Conservation (phyloP, 257 asterid genomes). For the Przewalskia tangutica region DNA sequence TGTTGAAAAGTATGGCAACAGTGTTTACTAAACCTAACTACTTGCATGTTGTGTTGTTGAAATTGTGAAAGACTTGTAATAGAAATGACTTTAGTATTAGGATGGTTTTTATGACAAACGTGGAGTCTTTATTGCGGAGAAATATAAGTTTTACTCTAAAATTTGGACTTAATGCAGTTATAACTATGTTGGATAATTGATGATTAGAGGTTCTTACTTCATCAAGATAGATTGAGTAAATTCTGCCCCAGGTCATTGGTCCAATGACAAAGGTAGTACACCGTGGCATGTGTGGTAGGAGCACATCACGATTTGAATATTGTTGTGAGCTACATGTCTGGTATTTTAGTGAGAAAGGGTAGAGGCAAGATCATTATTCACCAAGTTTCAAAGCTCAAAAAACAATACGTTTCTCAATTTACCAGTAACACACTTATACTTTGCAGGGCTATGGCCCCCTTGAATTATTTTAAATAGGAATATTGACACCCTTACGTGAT, state of each 20-base stretch:
- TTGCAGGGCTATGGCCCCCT: too few species aligned
- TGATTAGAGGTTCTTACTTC: background rate
- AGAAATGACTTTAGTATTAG: background rate
- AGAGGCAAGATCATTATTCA: background rate
- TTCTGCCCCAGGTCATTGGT: background rate
- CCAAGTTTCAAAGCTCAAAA: background rate
- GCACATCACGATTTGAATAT: background rate
- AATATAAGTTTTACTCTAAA: background rate
- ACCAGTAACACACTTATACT: too few species aligned
- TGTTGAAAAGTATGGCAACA: conserved; percentile 7
- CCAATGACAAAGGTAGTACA: background rate
- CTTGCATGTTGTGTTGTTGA: conserved; percentile 3
- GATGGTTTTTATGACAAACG: background rate
- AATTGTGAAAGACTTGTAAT: background rate
- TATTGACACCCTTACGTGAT: too few species aligned
- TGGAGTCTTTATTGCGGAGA: background rate
- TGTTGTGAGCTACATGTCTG: background rate
- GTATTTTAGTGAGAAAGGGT: background rate
- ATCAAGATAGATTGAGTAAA: background rate
- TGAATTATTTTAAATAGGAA: too few species aligned
- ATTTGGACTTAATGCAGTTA: background rate
- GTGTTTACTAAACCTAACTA: conserved; percentile 7
- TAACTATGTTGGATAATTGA: background rate
- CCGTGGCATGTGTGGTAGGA: background rate
- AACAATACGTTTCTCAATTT: background rate